Percentiles rank a stretch among this genome's conserved stretches.
Conservation (phyloP, 352 stramenopile genomes). For the Phytophthora podocarpi region DNA sequence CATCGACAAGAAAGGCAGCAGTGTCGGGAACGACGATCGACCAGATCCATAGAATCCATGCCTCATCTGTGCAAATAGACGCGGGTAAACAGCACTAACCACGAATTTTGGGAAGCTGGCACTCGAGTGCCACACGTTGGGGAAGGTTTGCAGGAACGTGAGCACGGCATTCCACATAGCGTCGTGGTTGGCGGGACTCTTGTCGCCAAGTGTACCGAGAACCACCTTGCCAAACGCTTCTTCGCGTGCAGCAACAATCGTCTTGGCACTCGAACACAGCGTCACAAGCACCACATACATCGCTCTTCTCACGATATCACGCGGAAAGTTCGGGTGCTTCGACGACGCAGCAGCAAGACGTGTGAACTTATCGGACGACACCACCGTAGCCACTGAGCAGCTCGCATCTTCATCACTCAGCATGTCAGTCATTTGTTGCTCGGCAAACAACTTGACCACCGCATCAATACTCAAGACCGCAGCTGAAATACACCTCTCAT, state of each 20-base stretch:
- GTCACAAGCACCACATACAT: conserved; percentile 64
- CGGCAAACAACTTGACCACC: conserved; percentile 56
- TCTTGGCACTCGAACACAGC: conserved; percentile 49
- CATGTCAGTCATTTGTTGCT: conserved; percentile 43
- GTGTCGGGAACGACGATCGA: conserved; percentile 63
- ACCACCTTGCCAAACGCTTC: conserved; percentile 78
- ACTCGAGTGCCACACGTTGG: conserved; percentile 47
- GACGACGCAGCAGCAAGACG: conserved; percentile 59
- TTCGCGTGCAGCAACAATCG: conserved; percentile 47
- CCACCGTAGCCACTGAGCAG: conserved; percentile 52
- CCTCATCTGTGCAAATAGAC: conserved; percentile 71
- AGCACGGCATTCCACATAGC: conserved; percentile 79
- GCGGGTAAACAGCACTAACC: conserved; percentile 62
- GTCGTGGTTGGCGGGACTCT: conserved; percentile 67
- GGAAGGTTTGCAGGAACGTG: conserved; percentile 65
- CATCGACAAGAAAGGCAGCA: conserved; percentile 78
- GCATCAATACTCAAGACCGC: conserved; percentile 64
- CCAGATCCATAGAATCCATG: conserved; percentile 82
- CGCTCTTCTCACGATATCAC: conserved; percentile 67
- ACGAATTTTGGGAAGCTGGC: conserved; percentile 66
- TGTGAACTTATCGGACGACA: conserved; percentile 68
- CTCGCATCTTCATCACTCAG: conserved; percentile 40
- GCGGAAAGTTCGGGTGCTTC: conserved; percentile 81
- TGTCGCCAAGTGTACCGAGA: conserved; percentile 71
- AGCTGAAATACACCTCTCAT: conserved; percentile 69